These are phyloP conservation scores for Nakazawaea anatomiae DNA, from an alignment of 805 yeast genomes.

Conservation along the genomic window DNA sequence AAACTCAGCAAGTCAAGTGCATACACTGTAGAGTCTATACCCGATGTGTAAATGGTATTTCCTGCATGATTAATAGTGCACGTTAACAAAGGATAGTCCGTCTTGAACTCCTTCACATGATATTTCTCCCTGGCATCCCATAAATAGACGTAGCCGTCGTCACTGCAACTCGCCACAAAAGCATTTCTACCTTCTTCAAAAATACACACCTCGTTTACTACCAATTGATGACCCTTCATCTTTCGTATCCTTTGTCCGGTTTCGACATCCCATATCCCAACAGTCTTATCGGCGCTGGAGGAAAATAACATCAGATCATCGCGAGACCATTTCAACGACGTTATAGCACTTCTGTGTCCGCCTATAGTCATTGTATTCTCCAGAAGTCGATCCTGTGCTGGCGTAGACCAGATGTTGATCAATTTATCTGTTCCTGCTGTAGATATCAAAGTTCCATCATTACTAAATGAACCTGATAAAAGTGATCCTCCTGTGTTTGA, in stretches of 20 bases:
- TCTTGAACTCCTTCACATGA: constrained; percentile 30
- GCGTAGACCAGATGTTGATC: constrained; percentile 28
- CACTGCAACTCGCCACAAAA: constrained; percentile 49
- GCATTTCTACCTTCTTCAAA: constrained; percentile 19
- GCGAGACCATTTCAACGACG: constrained; percentile 49
- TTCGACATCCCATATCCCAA: constrained; percentile 56
- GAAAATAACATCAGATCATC: constrained; percentile 40
- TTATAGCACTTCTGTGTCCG: constrained; percentile 63
- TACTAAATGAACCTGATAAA: constrained; percentile 44
- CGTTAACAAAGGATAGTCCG: constrained; percentile 56
- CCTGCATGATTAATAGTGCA: constrained; percentile 34
- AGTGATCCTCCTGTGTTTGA: constrained; percentile 51
- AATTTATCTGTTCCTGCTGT: constrained; percentile 57
- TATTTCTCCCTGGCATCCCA: constrained; percentile 65
- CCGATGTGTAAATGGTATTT: constrained; percentile 46
- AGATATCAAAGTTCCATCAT: constrained; percentile 46
- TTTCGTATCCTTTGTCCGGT: constrained; percentile 52
- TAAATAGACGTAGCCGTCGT: constrained; percentile 51
- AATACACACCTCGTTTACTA: constrained; percentile 50
- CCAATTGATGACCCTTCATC: constrained; percentile 42
- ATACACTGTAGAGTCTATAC: constrained; percentile 59
- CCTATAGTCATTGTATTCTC: constrained; percentile 37
- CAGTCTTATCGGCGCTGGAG: constrained; percentile 55
- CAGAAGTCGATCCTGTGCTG: constrained; percentile 8
- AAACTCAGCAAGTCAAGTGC: constrained; percentile 53